Base-by-base conservation (phyloP, 2,329 filamentous ascomycete species). In the Lachnellula occidentalis region DNA sequence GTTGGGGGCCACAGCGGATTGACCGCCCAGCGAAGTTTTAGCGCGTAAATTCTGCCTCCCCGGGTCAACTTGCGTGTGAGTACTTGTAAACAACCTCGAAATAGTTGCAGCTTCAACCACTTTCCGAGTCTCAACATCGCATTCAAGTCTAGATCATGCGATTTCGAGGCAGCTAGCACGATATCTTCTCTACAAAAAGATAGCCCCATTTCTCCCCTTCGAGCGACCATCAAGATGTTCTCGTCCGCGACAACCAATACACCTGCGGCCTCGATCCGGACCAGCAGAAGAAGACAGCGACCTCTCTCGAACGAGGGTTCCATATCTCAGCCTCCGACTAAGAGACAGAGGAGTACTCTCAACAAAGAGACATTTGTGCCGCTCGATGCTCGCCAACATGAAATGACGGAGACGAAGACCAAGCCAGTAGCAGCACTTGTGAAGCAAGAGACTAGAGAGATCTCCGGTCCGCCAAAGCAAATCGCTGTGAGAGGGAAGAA, bases 401-500 rank as follows among this genome's bases (percentile, higher is more conserved):
- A 85, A 64, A 81, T 77, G 70, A 76, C 75, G 61, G 78, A 85
- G 65, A 76, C 77, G 61, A 83, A 81, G 67, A 67, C 75, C 59
- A 82, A 78, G 66, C 34, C 57, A 49, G 53, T 31, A 31, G 27
- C 62, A 21, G 48, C 60, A 11, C 63, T 76, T 57, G 73, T 76
- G 50, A 69, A 71, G 42, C 66, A 74, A 57, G 61, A 66, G 50
- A 62, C 54, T 34, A 58, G 51, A 50, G 61, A 61, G 43, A 48
- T 59, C 14, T 54, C 56, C 50, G 67, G 67, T 51, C 64, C 55
- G 24, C 58, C 51, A 50, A 61, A 76, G 61, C 82, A 86, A 63
- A 75, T 83, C 46, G 81, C 75, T 55, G 74, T 85, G 39, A 77
- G 83, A 58, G 76, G 79, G 9, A 86, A 85, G 67, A 86, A 86